Conservation (phyloP, 352 stramenopile species). For the Globisporangium yorkense region DNA sequence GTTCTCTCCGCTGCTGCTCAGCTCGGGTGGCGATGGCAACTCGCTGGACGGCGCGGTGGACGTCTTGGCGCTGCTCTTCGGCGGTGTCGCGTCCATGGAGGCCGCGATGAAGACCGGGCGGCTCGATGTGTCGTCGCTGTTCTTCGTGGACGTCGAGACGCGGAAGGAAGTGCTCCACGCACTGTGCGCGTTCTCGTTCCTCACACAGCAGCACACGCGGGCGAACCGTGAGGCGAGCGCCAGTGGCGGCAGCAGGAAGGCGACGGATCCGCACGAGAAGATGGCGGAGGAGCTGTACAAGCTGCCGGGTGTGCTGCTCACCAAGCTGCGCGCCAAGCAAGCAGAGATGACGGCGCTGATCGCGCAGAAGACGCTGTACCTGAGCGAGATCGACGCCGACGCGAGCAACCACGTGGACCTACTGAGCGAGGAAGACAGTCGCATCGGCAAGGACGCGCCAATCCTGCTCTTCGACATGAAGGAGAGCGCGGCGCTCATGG, state of each 20-base stretch:
- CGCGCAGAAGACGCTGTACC: slow-evolving; percentile 64
- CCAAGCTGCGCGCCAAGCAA: slow-evolving; percentile 55
- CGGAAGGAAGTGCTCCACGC: slow-evolving; percentile 73
- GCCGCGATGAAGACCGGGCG: slow-evolving; percentile 72
- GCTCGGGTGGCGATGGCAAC: slow-evolving; percentile 9
- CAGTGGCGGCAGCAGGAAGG: slow-evolving; percentile 3
- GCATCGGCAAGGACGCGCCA: slow-evolving; percentile 65
- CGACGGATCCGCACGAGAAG: slow-evolving; percentile 20
- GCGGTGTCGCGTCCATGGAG: slow-evolving; percentile 67
- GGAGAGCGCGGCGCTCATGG: slow-evolving; percentile 53
- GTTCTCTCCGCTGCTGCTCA: slow-evolving; percentile 21
- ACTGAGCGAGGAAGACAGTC: slow-evolving; percentile 47
- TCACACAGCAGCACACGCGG: slow-evolving; percentile 47
- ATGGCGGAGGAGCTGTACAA: slow-evolving; percentile 70
- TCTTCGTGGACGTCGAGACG: slow-evolving; percentile 58
- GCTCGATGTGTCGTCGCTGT: slow-evolving; percentile 67
- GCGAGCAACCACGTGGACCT: slow-evolving; percentile 46
- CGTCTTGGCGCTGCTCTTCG: slow-evolving; percentile 70
- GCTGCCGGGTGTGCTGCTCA: slow-evolving; percentile 49
- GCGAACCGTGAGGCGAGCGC: slow-evolving; percentile 2
- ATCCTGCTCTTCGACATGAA: slow-evolving; percentile 83
- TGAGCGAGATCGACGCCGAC: slow-evolving; percentile 61
- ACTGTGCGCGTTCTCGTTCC: slow-evolving; percentile 76
- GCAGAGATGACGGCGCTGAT: slow-evolving; percentile 45
- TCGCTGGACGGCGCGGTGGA: slow-evolving; percentile 44